phyloP scores from a whole-genome alignment of 257 asterid genomes.

The Solanum stenotomum region DNA sequence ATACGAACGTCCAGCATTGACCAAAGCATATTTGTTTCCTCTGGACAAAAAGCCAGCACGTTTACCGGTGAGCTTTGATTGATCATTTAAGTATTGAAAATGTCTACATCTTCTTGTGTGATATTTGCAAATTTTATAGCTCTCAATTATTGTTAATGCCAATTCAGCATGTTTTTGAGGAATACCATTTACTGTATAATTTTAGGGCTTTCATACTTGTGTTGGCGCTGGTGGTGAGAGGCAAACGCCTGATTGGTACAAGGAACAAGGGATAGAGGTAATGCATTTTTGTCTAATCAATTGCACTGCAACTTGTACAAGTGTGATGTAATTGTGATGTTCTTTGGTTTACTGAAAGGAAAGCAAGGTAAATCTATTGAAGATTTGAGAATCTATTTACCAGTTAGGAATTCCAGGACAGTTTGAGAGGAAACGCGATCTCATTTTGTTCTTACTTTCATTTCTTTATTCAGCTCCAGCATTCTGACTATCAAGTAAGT shows the following conservation, averaged over 20 bases:
- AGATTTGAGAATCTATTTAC: background rate
- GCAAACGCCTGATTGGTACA: slow-evolving; percentile 99
- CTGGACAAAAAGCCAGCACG: slow-evolving; percentile 93
- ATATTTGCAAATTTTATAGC: background rate
- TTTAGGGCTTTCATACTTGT: slow-evolving; percentile 93
- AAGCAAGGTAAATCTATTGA: background rate
- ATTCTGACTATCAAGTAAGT: background rate
- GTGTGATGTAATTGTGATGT: background rate
- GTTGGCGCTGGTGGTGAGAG: slow-evolving; percentile 92
- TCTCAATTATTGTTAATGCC: background rate
- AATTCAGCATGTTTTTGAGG: background rate
- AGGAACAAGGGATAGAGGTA: slow-evolving; percentile 96
- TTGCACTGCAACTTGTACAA: background rate
- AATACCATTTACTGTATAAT: background rate
- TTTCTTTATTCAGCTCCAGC: background rate
- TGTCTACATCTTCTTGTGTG: background rate
- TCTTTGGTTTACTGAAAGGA: background rate
- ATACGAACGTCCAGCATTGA: slow-evolving; percentile 93
- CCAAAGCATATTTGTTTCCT: slow-evolving; percentile 83
- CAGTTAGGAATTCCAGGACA: background rate
- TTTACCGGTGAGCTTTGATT: slow-evolving; percentile 55
- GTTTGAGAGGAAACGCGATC: background rate
- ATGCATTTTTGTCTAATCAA: background rate
- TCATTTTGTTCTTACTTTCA: background rate
- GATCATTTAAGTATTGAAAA: background rate